Base-by-base conservation (phyloP, 495 filamentous ascomycete genomes). In the Aspergillus leporis region DNA sequence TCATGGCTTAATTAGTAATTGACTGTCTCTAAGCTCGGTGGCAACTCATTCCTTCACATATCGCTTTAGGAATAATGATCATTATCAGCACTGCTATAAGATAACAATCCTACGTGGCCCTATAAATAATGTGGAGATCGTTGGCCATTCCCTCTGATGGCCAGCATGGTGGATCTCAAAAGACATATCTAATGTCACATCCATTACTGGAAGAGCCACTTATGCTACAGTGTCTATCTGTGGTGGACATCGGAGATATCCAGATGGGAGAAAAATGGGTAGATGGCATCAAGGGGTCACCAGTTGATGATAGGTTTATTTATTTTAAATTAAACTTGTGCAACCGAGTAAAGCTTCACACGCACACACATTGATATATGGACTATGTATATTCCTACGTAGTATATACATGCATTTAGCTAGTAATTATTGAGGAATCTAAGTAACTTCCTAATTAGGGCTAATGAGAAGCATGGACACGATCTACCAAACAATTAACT, bases 281-380 rank as follows among this genome's bases (percentile, higher is more conserved):
- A 16, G 16, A 41, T 10, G 10, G 51, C 16, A 53, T 53, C 32
- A 53, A 53, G 46, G 31, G 45, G 21, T 10, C 32, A 21, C 32
- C 46, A 16, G 46, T 36, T 36, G 1, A 16, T 7, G 30, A 49
- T 28, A 51, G 51, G 60, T 62, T 62, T 61, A 61, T 58, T 50
- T 56, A 47, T 23, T 47, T 47, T 3, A 23, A 47, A 47, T 50
- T 59, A 62, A 47, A 50, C 51, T 59, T 60, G 60, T 66, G 41
- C 48, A 40, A 60, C 53, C 21, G 16, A 30, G 45, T 36, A 60
- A 63, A 59, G 56, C 56, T 59, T 57, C 56, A 47, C 56, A 51
- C 36, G 16, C 7, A 47, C 23, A 47, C 16, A 43, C 8, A 1
- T 43, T 43, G 1, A 9, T 40, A 12, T 3, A 40, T 40, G 6